These are phyloP conservation scores for Metschnikowia arizonensis DNA, from an alignment of 805 yeast species.

Conservation along the genomic window DNA sequence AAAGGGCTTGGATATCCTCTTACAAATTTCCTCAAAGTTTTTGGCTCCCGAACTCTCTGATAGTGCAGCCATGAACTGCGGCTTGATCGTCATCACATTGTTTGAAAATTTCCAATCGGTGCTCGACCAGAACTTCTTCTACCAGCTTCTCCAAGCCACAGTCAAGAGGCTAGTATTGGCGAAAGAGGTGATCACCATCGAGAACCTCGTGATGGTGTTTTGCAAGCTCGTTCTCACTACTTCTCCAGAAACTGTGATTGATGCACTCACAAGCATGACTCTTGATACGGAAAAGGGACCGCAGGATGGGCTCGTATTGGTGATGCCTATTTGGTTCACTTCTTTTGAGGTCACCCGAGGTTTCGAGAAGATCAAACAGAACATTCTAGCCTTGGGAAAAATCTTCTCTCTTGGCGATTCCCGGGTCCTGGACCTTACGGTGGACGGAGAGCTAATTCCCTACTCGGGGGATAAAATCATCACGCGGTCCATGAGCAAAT, in stretches of 20 bases:
- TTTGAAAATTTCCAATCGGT: conserved; percentile 47
- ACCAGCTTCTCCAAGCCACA: conserved; percentile 68
- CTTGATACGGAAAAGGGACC: conserved; percentile 21
- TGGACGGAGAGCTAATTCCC: conserved; percentile 75
- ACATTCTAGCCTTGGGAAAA: conserved; percentile 66
- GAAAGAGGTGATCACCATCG: conserved; percentile 66
- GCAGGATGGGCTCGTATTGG: conserved; percentile 47
- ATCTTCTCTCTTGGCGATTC: conserved; percentile 58
- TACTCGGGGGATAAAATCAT: conserved; percentile 61
- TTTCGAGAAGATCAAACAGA: conserved; percentile 60
- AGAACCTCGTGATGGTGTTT: conserved; percentile 71
- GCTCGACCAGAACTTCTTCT: conserved; percentile 38
- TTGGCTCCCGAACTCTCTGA: conserved; percentile 71
- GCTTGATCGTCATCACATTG: conserved; percentile 57
- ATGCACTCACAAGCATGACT: conserved; percentile 47
- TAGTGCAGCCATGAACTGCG: conserved; percentile 77
- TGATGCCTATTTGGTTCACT: conserved; percentile 78
- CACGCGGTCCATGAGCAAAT: conserved; percentile 80
- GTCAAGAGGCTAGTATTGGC: conserved; percentile 63
- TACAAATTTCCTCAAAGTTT: conserved; percentile 63
- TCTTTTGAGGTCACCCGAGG: conserved; percentile 82
- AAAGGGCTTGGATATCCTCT: conserved; percentile 52
- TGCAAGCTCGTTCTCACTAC: conserved; percentile 64
- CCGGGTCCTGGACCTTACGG: conserved; percentile 48
- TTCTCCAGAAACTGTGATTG: conserved; percentile 54